Evolutionary conservation across 2,329 filamentous ascomycete species (phyloP).

Genomic region (Colletotrichum sp.): DNA sequence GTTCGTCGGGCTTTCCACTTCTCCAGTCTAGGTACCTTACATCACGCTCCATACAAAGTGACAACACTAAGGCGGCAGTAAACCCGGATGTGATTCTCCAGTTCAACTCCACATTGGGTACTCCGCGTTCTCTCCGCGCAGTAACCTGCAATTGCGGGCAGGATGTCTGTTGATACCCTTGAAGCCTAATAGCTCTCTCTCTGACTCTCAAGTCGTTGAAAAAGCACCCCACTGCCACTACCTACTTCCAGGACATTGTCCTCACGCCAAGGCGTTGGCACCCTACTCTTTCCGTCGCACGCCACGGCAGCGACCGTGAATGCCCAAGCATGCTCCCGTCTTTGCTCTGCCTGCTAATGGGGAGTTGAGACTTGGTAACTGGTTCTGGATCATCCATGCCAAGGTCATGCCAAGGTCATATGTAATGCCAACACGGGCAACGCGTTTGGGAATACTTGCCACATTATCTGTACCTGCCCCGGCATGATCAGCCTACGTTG

Average conservation of each 20-base stretch:
- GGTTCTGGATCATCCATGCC: background rate
- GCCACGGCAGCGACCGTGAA: background rate
- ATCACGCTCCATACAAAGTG: background rate
- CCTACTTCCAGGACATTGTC: background rate
- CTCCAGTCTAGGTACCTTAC: background rate
- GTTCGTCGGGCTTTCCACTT: background rate
- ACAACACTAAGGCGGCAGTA: background rate
- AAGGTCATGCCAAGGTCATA: background rate
- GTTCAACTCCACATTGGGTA: background rate
- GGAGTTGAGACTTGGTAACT: background rate
- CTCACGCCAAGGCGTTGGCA: background rate
- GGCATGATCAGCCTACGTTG: background rate
- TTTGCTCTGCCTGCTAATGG: background rate
- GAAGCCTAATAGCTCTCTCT: background rate
- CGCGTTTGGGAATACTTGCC: background rate
- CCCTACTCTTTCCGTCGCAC: background rate
- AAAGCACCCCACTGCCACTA: background rate
- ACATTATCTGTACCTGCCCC: background rate
- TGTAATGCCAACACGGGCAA: background rate
- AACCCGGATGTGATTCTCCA: background rate
- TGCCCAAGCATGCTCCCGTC: background rate
- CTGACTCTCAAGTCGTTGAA: background rate
- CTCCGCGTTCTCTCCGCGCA: slow-evolving; percentile 2
- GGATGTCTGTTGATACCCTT: background rate
- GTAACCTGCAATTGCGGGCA: background rate